Conservation (phyloP, 371 early-diverging fungal genomes). For the Mortierella sp. region DNA sequence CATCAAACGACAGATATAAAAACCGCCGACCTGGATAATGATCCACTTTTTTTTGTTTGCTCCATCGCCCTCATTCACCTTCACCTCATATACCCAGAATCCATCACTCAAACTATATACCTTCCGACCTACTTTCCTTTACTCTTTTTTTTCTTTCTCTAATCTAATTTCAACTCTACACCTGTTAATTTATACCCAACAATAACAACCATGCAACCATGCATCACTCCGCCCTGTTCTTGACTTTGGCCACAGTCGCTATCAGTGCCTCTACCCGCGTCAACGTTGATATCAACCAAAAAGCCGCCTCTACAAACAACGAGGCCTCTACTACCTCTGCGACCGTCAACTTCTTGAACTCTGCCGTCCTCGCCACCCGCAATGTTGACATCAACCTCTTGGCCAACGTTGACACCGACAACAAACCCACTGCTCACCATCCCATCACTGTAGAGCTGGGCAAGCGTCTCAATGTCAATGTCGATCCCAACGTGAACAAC, state of each 20-base stretch:
- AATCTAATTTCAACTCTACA: not conserved
- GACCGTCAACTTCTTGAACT: constrained; percentile 11
- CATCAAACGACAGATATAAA: not conserved
- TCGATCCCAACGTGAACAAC: not conserved
- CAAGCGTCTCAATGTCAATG: not conserved
- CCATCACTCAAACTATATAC: not conserved
- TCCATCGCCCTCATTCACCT: not conserved
- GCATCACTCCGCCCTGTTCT: constrained; percentile 29
- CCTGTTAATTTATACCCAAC: no score
- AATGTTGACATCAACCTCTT: not conserved
- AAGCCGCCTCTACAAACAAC: not conserved
- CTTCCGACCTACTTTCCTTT: not conserved
- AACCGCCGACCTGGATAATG: not conserved
- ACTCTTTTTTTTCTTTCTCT: not conserved
- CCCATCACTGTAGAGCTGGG: constrained; percentile 5
- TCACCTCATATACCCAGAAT: constrained; percentile 2
- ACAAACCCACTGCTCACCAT: not conserved
- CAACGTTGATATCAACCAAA: not conserved
- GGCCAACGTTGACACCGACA: not conserved
- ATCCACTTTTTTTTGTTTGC: not conserved
- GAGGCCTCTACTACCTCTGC: not conserved
- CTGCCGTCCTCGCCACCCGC: constrained; percentile 11
- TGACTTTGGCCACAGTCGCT: constrained; percentile 38
- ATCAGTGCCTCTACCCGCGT: constrained; percentile 24
- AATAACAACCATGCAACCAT: not conserved